Conservation (phyloP, 2,329 filamentous ascomycete species). For the Fusarium ramigenum region DNA sequence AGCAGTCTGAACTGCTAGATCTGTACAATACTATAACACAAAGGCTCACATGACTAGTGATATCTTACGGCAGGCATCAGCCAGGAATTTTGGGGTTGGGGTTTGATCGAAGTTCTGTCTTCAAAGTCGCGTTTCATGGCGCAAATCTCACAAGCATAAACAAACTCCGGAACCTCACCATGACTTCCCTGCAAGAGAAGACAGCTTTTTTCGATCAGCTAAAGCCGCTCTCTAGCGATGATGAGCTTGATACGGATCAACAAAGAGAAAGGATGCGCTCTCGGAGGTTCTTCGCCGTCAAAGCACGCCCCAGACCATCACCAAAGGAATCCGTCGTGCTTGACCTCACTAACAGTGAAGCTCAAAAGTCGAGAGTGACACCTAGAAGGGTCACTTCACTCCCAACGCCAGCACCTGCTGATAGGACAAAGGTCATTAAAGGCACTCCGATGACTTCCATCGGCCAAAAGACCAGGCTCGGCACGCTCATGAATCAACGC, state of each 20-base stretch:
- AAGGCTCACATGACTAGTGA: conserved; percentile 6
- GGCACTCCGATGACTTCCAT: conserved; percentile 43
- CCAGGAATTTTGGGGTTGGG: neutral
- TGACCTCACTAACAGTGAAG: conserved; percentile 29
- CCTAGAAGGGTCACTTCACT: conserved; percentile 34
- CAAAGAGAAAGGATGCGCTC: conserved; percentile 46
- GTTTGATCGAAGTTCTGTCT: neutral
- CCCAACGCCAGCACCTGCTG: conserved; percentile 18
- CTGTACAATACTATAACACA: neutral
- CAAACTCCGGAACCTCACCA: conserved; percentile 13
- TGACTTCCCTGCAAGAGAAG: conserved; percentile 53
- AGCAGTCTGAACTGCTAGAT: neutral
- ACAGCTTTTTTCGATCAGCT: conserved; percentile 57
- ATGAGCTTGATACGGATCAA: conserved; percentile 45
- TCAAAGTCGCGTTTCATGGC: conserved; percentile 1
- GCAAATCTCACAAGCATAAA: neutral
- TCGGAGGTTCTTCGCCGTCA: conserved; percentile 43
- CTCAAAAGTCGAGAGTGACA: conserved; percentile 14
- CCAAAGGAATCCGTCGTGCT: conserved; percentile 15
- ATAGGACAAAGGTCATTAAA: conserved; percentile 38
- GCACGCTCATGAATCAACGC: conserved; percentile 28
- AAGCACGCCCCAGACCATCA: neutral
- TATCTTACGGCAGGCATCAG: neutral
- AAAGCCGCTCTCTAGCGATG: conserved; percentile 47
- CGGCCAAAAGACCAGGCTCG: conserved; percentile 34